phyloP scores from a whole-genome alignment of 768 basidiomycete species.

The Phaeotremella fagi region DNA sequence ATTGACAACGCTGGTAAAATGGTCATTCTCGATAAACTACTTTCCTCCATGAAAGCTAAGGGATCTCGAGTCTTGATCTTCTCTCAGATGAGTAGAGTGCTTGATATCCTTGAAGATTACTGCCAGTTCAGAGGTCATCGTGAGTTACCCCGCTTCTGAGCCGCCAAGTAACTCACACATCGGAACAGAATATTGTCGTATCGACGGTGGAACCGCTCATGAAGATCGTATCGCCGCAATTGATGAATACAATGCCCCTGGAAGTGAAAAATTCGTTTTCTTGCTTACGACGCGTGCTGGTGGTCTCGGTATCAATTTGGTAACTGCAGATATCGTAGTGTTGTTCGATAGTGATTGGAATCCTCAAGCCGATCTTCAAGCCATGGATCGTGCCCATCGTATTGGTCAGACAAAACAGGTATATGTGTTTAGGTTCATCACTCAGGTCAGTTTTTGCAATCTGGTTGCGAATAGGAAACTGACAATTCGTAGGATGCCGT shows the following conservation, averaged over 20 bases:
- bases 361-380: slow-evolving; percentile 96
- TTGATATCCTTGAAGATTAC: slow-evolving; percentile 96
- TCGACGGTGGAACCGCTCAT: slow-evolving; percentile 91
- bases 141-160: slow-evolving; percentile 50
- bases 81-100: slow-evolving; percentile 98
- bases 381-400: slow-evolving; percentile 96
- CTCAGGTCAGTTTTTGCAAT: slow-evolving; percentile 54
- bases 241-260: slow-evolving; percentile 94
- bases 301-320: slow-evolving; percentile 93
- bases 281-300: slow-evolving; percentile 93
- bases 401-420: slow-evolving; percentile 98
- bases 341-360: slow-evolving; percentile 99
- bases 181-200: slow-evolving; percentile 80
- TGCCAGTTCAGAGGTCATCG: slow-evolving; percentile 85
- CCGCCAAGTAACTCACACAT: not conserved
- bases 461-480: not conserved
- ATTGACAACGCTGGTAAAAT: slow-evolving; percentile 94
- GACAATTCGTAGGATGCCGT: slow-evolving; percentile 61
- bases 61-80: slow-evolving; percentile 96
- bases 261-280: slow-evolving; percentile 93
- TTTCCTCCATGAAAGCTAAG: slow-evolving; percentile 78
- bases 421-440: slow-evolving; percentile 94
- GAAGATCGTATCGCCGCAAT: slow-evolving; percentile 93
- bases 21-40: slow-evolving; percentile 91
- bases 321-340: slow-evolving; percentile 88